Conservation (phyloP, 257 asterid genomes). For the Perilla frutescens region DNA sequence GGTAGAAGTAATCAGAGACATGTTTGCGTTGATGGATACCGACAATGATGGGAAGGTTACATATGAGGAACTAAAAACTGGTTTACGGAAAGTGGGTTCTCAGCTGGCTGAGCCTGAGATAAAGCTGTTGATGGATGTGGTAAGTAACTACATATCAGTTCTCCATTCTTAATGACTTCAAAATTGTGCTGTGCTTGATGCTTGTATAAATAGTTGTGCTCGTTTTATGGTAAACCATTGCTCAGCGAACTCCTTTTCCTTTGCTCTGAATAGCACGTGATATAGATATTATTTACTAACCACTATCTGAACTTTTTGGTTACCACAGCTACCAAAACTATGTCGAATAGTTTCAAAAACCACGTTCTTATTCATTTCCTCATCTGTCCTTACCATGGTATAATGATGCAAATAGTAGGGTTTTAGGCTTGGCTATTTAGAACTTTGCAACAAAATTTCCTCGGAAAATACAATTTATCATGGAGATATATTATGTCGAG, state of each 20-base stretch:
- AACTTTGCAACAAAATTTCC: no score
- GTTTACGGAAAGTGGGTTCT: constrained; percentile 91
- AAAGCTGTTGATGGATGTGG: constrained; percentile 97
- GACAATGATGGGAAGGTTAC: constrained; percentile 92
- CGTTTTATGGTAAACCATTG: background rate
- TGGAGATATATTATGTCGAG: no score
- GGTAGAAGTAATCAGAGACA: constrained; percentile 91
- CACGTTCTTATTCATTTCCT: no score
- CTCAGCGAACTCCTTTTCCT: background rate
- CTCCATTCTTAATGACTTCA: constrained; percentile 24
- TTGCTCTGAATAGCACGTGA: no score
- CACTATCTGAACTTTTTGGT: no score
- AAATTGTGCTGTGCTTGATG: constrained; percentile 12
- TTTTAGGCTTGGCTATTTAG: no score
- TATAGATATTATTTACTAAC: no score
- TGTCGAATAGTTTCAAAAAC: no score
- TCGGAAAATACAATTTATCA: no score
- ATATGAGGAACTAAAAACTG: constrained; percentile 84
- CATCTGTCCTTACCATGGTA: no score
- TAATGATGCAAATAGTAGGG: no score
- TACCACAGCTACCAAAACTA: no score
- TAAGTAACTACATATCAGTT: constrained; percentile 40
- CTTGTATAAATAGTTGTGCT: background rate
- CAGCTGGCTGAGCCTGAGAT: constrained; percentile 98
- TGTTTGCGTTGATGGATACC: constrained; percentile 94